Evolutionary conservation across 257 asterid species (phyloP), one percentile per base, ranked within the genome.

Genomic region (Salvia splendens): DNA sequence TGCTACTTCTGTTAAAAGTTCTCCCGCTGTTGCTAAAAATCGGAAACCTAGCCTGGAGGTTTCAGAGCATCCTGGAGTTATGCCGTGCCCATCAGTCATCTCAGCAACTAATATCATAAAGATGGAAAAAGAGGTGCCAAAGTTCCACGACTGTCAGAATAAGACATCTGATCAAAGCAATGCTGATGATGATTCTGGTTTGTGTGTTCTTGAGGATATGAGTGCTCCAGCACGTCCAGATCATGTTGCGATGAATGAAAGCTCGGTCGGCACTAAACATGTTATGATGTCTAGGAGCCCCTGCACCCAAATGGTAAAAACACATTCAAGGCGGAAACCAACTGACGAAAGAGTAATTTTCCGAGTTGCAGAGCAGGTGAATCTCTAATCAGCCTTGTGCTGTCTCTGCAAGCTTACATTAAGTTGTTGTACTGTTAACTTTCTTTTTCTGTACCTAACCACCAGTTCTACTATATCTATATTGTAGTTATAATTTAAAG

Each of bases 361-460:
- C 64, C 89, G 80, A 76, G 93, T 79, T 76, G 97, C 96, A 9
- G 70, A 86, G 73, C 88, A 88, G 97, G 97, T 88, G 69, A 75
- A 30, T 64, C 57, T 73, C 54, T 70, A 53, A 53, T 30, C 48
- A 64, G 60, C 49, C 10, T 65, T 40, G 7, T 56, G 65, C 42
- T 70, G 64, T 42, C 68, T 45, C 67, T 59, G 49, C 40, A 30
- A 30, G 43, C 63, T 65, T 49, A 45, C 6, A 7, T 32, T 10
- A 5, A 63, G 35, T 51, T 1, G 6, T 45, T 51, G 12, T 64
- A 24, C 30, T 2, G 3, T 24, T 17, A 30, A 2, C 33, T 28
- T 24, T 6, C 12, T 9, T 65, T 53, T 5, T 52, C 14, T 47
- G 15, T 35, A 11, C 63, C 9, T 53, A 5, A 4, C 30, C 12